These are phyloP conservation scores for Trichomonascus vanleenenianus DNA, from an alignment of 805 yeast species.

Conservation along the genomic window DNA sequence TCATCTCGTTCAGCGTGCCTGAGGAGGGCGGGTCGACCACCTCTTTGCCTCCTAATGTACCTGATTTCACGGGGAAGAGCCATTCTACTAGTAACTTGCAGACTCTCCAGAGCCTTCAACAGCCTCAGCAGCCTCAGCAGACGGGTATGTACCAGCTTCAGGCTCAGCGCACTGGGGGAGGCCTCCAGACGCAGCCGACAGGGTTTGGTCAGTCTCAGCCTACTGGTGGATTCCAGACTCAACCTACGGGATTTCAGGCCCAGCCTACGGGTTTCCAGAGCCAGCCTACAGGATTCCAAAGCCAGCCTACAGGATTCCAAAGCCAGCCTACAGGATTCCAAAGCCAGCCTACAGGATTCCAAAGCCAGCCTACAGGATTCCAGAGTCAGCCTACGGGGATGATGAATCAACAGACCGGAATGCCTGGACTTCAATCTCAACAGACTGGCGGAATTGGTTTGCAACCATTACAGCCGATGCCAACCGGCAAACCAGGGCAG, in stretches of 20 bases:
- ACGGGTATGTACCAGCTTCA: constrained; percentile 20
- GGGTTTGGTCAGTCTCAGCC: constrained; percentile 30
- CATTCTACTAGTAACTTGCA: not conserved
- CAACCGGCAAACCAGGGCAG: constrained; percentile 65
- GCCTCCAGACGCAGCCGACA: constrained; percentile 12
- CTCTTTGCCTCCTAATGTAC: constrained; percentile 20
- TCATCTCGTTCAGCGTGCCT: constrained; percentile 71
- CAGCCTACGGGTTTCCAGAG: constrained; percentile 14
- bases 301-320: constrained; percentile 22
- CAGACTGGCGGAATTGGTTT: constrained; percentile 22
- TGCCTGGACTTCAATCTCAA: constrained; percentile 34
- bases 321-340: constrained; percentile 27
- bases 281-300: constrained; percentile 19
- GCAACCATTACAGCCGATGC: constrained; percentile 33
- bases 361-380: constrained; percentile 14
- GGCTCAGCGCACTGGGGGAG: constrained; percentile 22
- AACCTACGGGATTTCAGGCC: constrained; percentile 24
- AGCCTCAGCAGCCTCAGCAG: constrained; percentile 9
- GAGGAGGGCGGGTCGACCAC: constrained; percentile 32
- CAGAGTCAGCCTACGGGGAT: constrained; percentile 19
- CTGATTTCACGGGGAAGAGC: constrained; percentile 13
- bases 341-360: constrained; percentile 11
- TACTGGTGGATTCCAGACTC: constrained; percentile 28
- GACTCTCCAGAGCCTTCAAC: not conserved
- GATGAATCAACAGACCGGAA: constrained; percentile 30